Evolutionary conservation across 257 asterid genomes (phyloP).

Genomic region (Coffea canephora): DNA sequence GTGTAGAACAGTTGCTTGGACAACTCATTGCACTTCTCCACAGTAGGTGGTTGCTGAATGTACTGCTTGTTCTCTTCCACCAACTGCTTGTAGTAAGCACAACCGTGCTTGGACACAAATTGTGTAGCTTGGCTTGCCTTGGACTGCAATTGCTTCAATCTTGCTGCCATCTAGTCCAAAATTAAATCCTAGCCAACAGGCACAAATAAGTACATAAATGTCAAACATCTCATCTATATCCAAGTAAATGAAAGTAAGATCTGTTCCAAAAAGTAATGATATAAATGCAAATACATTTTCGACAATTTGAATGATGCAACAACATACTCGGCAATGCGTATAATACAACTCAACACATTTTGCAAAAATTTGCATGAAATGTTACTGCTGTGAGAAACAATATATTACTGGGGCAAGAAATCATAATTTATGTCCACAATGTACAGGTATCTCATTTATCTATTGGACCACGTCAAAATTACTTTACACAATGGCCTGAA

Average conservation of each 20-base stretch:
- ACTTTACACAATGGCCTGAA: background rate
- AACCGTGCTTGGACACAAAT: slow-evolving; percentile 35
- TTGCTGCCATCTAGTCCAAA: slow-evolving; percentile 39
- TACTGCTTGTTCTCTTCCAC: slow-evolving; percentile 43
- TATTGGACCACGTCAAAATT: background rate
- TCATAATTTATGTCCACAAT: background rate
- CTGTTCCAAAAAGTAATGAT: background rate
- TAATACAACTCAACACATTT: background rate
- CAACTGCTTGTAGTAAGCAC: slow-evolving; percentile 36
- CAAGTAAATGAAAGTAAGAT: background rate
- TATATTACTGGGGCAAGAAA: background rate
- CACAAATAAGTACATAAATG: background rate
- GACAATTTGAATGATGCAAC: background rate
- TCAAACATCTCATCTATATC: background rate
- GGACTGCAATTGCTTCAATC: slow-evolving; percentile 34
- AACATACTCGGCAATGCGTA: background rate
- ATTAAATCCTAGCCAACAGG: slow-evolving; percentile 11
- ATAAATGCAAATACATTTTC: background rate
- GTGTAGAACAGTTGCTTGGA: slow-evolving; percentile 47
- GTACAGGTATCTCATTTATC: background rate
- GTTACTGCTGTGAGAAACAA: background rate
- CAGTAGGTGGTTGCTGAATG: slow-evolving; percentile 45
- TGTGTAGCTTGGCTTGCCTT: slow-evolving; percentile 41
- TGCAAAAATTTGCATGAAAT: background rate
- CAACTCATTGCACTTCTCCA: slow-evolving; percentile 45